Evolutionary conservation across 2,329 filamentous ascomycete species (phyloP).

Genomic region (Remersonia thermophila): DNA sequence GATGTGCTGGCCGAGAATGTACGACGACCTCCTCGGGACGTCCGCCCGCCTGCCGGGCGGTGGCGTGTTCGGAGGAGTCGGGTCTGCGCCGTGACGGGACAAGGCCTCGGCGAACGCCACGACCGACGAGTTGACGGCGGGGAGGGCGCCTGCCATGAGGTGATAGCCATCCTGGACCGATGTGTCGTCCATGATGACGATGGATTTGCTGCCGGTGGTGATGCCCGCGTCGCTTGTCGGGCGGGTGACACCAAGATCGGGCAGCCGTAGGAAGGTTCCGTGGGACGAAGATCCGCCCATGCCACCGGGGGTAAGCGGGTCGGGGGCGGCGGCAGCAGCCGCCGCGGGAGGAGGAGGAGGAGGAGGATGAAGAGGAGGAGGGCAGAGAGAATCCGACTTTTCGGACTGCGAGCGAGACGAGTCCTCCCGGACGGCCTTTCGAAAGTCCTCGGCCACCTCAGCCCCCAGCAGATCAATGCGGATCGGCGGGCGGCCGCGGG

Average conservation of each 20-base stretch:
- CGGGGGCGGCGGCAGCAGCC: conserved; percentile 15
- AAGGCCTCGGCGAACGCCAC: conserved; percentile 45
- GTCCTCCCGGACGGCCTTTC: conserved; percentile 59
- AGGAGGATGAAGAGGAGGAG: no score
- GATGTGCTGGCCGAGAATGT: conserved; percentile 38
- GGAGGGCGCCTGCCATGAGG: conserved; percentile 38
- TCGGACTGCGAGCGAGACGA: conserved; percentile 20
- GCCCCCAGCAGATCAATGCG: conserved; percentile 77
- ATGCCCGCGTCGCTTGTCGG: conserved; percentile 45
- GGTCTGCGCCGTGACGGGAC: conserved; percentile 35
- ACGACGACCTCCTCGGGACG: conserved; percentile 43
- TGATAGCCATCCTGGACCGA: conserved; percentile 33
- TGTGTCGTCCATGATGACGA: conserved; percentile 72
- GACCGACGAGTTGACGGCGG: conserved; percentile 32
- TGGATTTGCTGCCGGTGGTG: conserved; percentile 71
- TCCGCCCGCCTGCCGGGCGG: conserved; percentile 30
- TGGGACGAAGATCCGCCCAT: conserved; percentile 30
- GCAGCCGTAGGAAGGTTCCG: conserved; percentile 30
- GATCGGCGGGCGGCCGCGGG: conserved; percentile 38
- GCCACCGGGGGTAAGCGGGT: conserved; percentile 19
- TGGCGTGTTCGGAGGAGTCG: conserved; percentile 50
- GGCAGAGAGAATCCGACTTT: conserved; percentile 7
- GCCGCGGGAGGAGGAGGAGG: no score
- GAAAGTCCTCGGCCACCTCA: conserved; percentile 66
- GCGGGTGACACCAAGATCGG: conserved; percentile 23